Evolutionary conservation across 768 basidiomycete genomes (phyloP).

Genomic region (Macrolepiota fuliginosa): DNA sequence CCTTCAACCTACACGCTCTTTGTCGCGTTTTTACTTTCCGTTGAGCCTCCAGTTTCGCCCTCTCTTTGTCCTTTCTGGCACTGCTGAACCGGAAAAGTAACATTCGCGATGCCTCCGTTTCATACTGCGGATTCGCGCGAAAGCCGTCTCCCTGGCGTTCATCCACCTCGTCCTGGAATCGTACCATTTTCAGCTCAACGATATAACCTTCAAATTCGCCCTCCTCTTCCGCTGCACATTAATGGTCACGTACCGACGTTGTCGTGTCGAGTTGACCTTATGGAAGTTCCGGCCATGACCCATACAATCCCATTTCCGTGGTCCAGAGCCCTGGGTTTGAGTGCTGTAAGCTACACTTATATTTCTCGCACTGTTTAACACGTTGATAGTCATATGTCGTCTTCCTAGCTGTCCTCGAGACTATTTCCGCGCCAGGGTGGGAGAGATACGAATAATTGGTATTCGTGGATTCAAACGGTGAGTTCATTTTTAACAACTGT

Average conservation of each 20-base stretch:
- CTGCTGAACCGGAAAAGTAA: background rate
- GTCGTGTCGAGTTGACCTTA: background rate
- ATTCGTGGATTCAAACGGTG: background rate
- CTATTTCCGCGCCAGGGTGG: background rate
- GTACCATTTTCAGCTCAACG: constrained; percentile 3
- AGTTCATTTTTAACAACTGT: background rate
- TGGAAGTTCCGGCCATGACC: background rate
- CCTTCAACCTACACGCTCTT: background rate
- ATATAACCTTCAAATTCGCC: background rate
- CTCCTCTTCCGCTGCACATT: background rate
- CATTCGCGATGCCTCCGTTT: background rate
- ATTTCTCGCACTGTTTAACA: background rate
- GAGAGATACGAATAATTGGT: background rate
- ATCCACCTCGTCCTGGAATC: background rate
- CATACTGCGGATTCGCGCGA: background rate
- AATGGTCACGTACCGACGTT: background rate
- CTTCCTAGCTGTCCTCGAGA: background rate
- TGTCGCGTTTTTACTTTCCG: background rate
- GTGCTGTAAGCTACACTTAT: background rate
- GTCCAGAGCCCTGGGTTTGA: background rate
- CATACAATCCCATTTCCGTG: background rate
- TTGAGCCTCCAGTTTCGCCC: background rate
- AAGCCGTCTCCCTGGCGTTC: background rate
- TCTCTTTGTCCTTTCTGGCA: background rate
- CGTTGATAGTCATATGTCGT: background rate